phyloP scores from a whole-genome alignment of 2,329 filamentous ascomycete species.

The Aspergillus aculeatinus region DNA sequence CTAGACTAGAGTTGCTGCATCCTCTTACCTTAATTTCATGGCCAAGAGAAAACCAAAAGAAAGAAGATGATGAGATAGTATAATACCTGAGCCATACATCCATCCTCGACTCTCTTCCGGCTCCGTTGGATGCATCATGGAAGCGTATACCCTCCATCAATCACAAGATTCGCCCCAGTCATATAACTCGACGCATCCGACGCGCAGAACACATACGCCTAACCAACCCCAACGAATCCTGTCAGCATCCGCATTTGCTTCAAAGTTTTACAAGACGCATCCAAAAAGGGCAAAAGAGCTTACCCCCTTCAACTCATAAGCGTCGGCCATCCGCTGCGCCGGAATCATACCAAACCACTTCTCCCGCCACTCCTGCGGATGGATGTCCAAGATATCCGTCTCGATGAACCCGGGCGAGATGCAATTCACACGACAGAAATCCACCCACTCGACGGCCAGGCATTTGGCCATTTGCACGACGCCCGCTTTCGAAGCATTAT shows the following conservation, averaged over 20 bases:
- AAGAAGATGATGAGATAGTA: too few species aligned
- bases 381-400: conserved; percentile 39
- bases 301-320: conserved; percentile 42
- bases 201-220: conserved; percentile 36
- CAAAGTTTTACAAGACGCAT: too few species aligned
- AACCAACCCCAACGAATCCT: too few species aligned
- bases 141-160: conserved; percentile 50
- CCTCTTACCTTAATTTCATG: not conserved
- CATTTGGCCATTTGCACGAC: conserved; percentile 41
- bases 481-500: conserved; percentile 40
- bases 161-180: conserved; percentile 49
- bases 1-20: not conserved
- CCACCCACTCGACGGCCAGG: conserved; percentile 41
- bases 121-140: conserved; percentile 33
- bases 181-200: conserved; percentile 51
- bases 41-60: not conserved
- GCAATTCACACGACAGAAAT: conserved; percentile 42
- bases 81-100: too few species aligned
- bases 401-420: conserved; percentile 44
- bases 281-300: not conserved
- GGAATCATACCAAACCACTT: conserved; percentile 44
- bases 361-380: conserved; percentile 32
- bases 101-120: too few species aligned
- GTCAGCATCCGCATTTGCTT: not conserved
- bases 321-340: conserved; percentile 36